Conservation (phyloP, 2,329 filamentous ascomycete species). For the Penicillium sp. region DNA sequence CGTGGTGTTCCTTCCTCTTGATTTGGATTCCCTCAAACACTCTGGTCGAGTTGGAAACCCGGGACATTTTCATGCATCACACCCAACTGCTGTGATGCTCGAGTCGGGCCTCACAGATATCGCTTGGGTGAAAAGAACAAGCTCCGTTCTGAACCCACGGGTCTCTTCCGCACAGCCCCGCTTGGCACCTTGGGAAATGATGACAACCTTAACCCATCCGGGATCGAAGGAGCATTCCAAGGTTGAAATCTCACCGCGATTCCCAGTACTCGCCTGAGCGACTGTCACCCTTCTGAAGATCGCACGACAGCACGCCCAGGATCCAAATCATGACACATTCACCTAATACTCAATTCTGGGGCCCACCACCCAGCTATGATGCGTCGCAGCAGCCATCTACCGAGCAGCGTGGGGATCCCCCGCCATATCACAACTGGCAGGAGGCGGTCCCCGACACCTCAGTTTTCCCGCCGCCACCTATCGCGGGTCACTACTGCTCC, state of each 20-base stretch:
- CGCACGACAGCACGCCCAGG: neutral
- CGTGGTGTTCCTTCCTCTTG: neutral
- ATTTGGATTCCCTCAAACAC: neutral
- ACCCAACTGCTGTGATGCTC: neutral
- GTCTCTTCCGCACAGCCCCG: slow-evolving; percentile 17
- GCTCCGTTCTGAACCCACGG: too few species aligned
- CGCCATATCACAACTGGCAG: slow-evolving; percentile 63
- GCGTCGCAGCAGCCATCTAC: slow-evolving; percentile 8
- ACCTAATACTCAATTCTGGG: neutral
- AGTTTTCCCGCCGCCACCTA: slow-evolving; percentile 59
- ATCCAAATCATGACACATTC: slow-evolving; percentile 1
- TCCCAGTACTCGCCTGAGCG: neutral
- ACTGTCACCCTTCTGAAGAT: too few species aligned
- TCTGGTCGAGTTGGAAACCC: slow-evolving; percentile 1
- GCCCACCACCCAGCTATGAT: slow-evolving; percentile 23
- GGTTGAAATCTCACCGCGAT: neutral
- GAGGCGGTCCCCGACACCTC: slow-evolving; percentile 57
- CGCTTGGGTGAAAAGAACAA: too few species aligned
- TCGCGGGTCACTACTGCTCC: slow-evolving; percentile 52
- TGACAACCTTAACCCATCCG: slow-evolving; percentile 5
- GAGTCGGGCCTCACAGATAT: too few species aligned
- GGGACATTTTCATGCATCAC: too few species aligned
- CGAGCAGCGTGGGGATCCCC: slow-evolving; percentile 36
- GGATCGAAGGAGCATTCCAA: neutral
- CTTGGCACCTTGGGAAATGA: slow-evolving; percentile 17